Percentiles rank a stretch among this genome's conserved stretches.
These are phyloP conservation scores for Suaeda aralocaspica DNA, from an alignment of 148 eudicot species.

Conservation along the genomic window DNA sequence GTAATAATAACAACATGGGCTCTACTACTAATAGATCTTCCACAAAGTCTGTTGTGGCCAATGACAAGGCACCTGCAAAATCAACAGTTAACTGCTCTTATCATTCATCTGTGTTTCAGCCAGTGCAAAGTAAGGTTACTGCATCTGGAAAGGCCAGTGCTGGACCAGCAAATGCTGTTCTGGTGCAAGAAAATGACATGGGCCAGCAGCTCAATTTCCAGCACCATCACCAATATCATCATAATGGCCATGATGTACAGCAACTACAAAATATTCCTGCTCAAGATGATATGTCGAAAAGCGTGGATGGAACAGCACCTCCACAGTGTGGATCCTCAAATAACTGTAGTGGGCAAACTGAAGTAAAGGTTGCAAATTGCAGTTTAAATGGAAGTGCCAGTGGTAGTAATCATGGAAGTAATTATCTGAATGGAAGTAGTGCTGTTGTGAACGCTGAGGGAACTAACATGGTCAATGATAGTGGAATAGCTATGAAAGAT, in stretches of 20 bases:
- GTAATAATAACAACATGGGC: slow-evolving; percentile 71
- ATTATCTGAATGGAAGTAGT: slow-evolving; percentile 43
- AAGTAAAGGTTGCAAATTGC: slow-evolving; percentile 48
- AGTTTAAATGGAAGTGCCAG: slow-evolving; percentile 57
- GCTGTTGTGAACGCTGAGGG: slow-evolving; percentile 37
- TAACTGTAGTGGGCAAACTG: slow-evolving; percentile 21
- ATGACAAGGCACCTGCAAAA: slow-evolving; percentile 35
- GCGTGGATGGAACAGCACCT: slow-evolving; percentile 17
- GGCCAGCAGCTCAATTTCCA: slow-evolving; percentile 38
- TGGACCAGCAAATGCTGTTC: slow-evolving; percentile 21
- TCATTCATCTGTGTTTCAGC: slow-evolving; percentile 40
- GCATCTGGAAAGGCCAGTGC: slow-evolving; percentile 16
- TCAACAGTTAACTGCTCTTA: slow-evolving; percentile 33
- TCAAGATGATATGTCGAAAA: slow-evolving; percentile 34
- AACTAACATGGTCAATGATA: slow-evolving; percentile 34
- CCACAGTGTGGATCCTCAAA: slow-evolving; percentile 42
- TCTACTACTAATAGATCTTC: slow-evolving; percentile 51
- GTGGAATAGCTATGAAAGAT: slow-evolving; percentile 37
- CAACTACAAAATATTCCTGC: slow-evolving; percentile 31
- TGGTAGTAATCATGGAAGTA: slow-evolving; percentile 68
- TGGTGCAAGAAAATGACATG: slow-evolving; percentile 18
- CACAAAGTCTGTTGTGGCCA: slow-evolving; percentile 32
- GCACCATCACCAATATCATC: slow-evolving; percentile 58
- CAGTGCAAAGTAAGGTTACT: slow-evolving; percentile 27
- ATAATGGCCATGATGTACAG: slow-evolving; percentile 42